A percentile compares a stretch with the other conserved stretches of the same genome.
Evolutionary conservation across 208 protist species (phyloP).

Genomic region (Crithidia thermophila): DNA sequence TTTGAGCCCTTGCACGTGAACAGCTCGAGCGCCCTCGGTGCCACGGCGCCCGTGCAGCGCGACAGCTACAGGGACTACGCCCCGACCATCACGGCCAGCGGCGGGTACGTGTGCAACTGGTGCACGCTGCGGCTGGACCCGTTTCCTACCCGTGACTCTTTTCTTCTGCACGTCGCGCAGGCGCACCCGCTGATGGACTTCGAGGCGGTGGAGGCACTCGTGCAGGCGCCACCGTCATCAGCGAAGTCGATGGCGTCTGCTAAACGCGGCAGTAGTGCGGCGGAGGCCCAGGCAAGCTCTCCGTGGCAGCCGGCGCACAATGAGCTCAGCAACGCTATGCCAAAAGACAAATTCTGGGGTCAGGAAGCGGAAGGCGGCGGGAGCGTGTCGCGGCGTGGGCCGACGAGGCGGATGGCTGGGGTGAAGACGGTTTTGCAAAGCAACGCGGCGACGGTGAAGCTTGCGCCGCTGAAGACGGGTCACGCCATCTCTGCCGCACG

Average conservation of each 20-base stretch:
- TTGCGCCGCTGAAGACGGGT: neutral
- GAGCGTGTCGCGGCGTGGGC: neutral
- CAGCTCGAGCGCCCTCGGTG: neutral
- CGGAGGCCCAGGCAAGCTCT: too few relatives aligned
- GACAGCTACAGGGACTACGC: slow-evolving; percentile 15
- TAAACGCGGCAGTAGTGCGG: neutral
- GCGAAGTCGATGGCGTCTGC: neutral
- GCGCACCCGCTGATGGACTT: slow-evolving; percentile 75
- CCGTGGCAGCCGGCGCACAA: too few relatives aligned
- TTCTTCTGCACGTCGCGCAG: slow-evolving; percentile 78
- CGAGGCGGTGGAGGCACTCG: slow-evolving; percentile 65
- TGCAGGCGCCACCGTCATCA: slow-evolving; percentile 32
- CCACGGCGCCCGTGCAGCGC: too few relatives aligned
- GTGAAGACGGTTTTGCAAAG: slow-evolving; percentile 37
- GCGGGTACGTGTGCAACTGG: slow-evolving; percentile 86
- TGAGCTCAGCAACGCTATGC: neutral
- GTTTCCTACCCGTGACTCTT: slow-evolving; percentile 74
- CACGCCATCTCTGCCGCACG: too few relatives aligned
- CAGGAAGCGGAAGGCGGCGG: neutral
- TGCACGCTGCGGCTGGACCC: slow-evolving; percentile 43
- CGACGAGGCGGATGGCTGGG: slow-evolving; percentile 37
- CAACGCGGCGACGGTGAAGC: neutral
- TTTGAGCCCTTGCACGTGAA: neutral
- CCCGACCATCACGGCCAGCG: slow-evolving; percentile 62
- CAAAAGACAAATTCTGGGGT: neutral